Evolutionary conservation across 2,329 filamentous ascomycete species (phyloP).

Genomic region (Cadophora sp.): DNA sequence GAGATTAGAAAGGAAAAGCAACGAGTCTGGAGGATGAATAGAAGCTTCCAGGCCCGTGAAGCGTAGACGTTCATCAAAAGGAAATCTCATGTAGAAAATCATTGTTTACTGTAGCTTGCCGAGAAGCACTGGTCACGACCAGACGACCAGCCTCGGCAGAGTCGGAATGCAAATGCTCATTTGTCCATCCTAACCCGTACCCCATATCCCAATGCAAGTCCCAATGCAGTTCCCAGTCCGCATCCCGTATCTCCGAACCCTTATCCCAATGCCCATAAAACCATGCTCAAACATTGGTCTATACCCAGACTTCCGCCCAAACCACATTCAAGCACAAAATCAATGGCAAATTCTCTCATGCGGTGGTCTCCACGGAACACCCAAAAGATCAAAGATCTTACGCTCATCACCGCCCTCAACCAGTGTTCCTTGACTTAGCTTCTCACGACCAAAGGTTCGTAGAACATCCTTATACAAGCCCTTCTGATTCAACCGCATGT

Average conservation of each 20-base stretch:
- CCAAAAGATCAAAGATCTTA: slow-evolving; percentile 80
- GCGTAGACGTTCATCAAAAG: background rate
- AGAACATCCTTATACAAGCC: slow-evolving; percentile 78
- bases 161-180: background rate
- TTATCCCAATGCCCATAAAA: background rate
- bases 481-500: slow-evolving; percentile 84
- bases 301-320: background rate
- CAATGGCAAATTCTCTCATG: slow-evolving; percentile 74
- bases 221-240: background rate
- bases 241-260: background rate
- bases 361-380: slow-evolving; percentile 84
- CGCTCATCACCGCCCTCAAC: slow-evolving; percentile 79
- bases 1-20: background rate
- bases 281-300: background rate
- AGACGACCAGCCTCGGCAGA: background rate
- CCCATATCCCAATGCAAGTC: background rate
- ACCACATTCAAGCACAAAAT: slow-evolving; percentile 1
- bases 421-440: slow-evolving; percentile 70
- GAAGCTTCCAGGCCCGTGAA: background rate
- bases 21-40: background rate
- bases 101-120: too few species aligned
- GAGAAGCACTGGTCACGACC: too few species aligned
- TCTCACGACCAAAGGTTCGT: slow-evolving; percentile 61
- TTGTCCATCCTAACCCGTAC: background rate
- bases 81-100: background rate